These are phyloP conservation scores for Escallonia rubra DNA, from an alignment of 129 eudicot genomes.

Conservation along the genomic window DNA sequence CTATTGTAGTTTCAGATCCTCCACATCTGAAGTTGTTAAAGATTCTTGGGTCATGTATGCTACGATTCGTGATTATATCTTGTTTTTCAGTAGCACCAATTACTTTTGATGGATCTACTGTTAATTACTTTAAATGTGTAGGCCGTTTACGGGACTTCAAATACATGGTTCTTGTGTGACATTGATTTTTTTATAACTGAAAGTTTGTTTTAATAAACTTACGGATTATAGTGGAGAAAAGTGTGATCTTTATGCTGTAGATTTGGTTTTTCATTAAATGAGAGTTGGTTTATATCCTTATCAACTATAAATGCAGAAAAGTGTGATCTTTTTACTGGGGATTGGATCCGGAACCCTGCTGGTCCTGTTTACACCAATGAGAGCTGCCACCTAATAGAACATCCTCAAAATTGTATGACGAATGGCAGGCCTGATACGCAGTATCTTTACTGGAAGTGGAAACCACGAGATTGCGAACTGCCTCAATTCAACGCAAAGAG, in stretches of 20 bases:
- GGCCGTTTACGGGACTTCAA: background rate
- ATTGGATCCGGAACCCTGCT: conserved; percentile 59
- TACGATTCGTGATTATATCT: too few relatives aligned
- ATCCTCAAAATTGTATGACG: conserved; percentile 79
- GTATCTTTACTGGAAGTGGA: conserved; percentile 89
- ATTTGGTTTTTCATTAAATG: background rate
- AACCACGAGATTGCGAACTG: conserved; percentile 69
- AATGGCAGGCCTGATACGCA: conserved; percentile 86
- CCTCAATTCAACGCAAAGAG: conserved; percentile 57
- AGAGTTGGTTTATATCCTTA: conserved; percentile 14
- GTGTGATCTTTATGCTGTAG: background rate
- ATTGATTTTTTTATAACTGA: background rate
- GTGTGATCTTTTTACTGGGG: conserved; percentile 68
- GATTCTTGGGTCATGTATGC: too few relatives aligned
- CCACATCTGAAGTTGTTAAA: too few relatives aligned
- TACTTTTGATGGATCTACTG: too few relatives aligned
- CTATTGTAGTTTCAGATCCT: too few relatives aligned
- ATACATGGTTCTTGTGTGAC: background rate
- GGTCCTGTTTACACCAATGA: conserved; percentile 70
- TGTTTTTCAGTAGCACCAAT: too few relatives aligned
- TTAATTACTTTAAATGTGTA: too few relatives aligned
- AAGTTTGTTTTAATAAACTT: background rate
- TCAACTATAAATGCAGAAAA: conserved; percentile 28
- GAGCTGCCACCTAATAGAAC: conserved; percentile 69
- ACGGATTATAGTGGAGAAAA: background rate